Evolutionary conservation across 768 basidiomycete species (phyloP).

Genomic region (Termitomyces sp.): DNA sequence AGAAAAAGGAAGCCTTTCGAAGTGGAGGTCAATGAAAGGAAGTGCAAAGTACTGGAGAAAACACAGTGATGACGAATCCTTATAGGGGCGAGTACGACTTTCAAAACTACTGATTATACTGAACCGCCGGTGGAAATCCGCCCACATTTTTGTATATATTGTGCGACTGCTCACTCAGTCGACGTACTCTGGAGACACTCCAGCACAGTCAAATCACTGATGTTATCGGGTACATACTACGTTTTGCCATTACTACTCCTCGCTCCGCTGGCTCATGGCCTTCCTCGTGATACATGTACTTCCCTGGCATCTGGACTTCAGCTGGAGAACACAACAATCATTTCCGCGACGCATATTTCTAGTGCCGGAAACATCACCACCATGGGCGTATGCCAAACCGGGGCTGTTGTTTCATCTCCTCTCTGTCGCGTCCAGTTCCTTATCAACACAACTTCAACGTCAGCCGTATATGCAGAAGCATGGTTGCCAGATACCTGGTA

Average conservation of each 20-base stretch:
- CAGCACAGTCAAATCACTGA: not conserved
- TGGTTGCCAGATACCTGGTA: conserved; percentile 11
- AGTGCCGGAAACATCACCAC: not conserved
- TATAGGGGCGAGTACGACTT: not conserved
- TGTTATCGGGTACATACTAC: not conserved
- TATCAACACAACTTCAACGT: conserved; percentile 1
- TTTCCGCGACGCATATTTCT: not conserved
- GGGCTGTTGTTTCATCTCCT: not conserved
- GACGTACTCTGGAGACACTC: not conserved
- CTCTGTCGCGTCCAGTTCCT: conserved; percentile 8
- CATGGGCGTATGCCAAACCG: not conserved
- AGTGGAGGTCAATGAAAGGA: not conserved
- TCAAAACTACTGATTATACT: not conserved
- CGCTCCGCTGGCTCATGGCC: not conserved
- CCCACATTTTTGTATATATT: not conserved
- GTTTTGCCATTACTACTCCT: not conserved
- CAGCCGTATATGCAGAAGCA: conserved; percentile 1
- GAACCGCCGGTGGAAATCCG: not conserved
- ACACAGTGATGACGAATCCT: not conserved
- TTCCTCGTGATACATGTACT: conserved; percentile 1
- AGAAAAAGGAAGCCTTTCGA: not conserved
- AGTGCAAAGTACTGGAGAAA: not conserved
- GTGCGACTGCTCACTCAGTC: not conserved
- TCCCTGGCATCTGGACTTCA: not conserved
- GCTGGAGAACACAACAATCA: conserved; percentile 1